These are phyloP conservation scores for Gloeopeniophorella convolvens DNA, from an alignment of 768 basidiomycete species.

Conservation along the genomic window DNA sequence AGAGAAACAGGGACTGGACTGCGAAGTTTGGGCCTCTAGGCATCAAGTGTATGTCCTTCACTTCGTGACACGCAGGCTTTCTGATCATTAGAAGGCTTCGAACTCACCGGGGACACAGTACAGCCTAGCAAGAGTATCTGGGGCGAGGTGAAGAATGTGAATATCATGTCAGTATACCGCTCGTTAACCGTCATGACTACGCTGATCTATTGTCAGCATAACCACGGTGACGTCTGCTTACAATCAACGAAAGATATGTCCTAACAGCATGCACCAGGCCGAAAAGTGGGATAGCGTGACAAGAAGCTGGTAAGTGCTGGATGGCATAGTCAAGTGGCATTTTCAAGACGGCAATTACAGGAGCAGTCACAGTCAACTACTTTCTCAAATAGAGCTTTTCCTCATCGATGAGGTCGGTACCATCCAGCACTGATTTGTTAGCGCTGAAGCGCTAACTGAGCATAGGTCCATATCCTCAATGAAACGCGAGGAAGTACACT, in stretches of 20 bases:
- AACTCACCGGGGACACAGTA: slow-evolving; percentile 89
- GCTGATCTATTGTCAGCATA: slow-evolving; percentile 38
- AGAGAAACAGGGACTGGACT: slow-evolving; percentile 80
- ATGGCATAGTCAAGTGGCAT: not conserved
- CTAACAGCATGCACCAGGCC: slow-evolving; percentile 41
- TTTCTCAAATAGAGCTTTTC: slow-evolving; percentile 70
- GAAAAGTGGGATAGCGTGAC: slow-evolving; percentile 98
- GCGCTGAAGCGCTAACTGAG: not conserved
- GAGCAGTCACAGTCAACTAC: slow-evolving; percentile 56
- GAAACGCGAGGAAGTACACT: slow-evolving; percentile 88
- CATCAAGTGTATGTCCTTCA: slow-evolving; percentile 54
- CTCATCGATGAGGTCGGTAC: slow-evolving; percentile 80
- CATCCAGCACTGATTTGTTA: not conserved
- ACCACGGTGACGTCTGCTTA: slow-evolving; percentile 54
- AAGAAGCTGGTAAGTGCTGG: slow-evolving; percentile 60
- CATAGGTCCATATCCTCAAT: slow-evolving; percentile 85
- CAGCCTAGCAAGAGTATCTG: slow-evolving; percentile 56
- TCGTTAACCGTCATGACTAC: not conserved
- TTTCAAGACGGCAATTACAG: slow-evolving; percentile 28
- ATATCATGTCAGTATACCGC: slow-evolving; percentile 58
- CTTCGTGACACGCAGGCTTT: too few relatives aligned
- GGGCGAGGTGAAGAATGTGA: slow-evolving; percentile 67
- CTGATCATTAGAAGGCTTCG: too few relatives aligned
- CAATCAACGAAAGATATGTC: not conserved
- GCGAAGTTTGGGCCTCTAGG: slow-evolving; percentile 71